Conservation (phyloP, 108 stramenopile genomes). For the Seminavis robusta region DNA sequence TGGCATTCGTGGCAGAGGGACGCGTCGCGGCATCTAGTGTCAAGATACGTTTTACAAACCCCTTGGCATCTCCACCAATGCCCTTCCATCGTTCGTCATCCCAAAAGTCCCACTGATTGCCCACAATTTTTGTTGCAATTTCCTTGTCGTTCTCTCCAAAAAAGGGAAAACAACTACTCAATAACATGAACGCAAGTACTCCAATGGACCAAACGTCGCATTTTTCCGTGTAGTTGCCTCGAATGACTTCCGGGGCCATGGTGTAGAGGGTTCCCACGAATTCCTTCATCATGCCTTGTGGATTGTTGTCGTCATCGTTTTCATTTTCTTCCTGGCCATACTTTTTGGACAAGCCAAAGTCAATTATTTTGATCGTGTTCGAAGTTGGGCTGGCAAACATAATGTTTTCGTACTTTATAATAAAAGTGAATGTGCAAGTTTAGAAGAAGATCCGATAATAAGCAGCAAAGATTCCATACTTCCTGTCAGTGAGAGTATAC, state of each 20-base stretch:
- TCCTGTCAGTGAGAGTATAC: too few species aligned
- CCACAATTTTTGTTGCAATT: conserved; percentile 32
- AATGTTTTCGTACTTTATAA: conserved; percentile 83
- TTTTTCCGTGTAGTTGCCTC: conserved; percentile 64
- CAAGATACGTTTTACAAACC: conserved; percentile 45
- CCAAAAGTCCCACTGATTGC: conserved; percentile 35
- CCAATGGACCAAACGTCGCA: conserved; percentile 82
- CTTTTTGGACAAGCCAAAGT: conserved; percentile 53
- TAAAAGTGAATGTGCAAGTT: background rate
- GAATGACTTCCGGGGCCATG: conserved; percentile 76
- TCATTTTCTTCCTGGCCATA: conserved; percentile 23
- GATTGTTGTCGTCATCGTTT: too few species aligned
- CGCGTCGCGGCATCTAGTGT: conserved; percentile 23
- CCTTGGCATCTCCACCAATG: conserved; percentile 29
- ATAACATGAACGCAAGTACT: conserved; percentile 65
- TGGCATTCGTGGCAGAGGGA: conserved; percentile 37
- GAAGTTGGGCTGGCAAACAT: conserved; percentile 55
- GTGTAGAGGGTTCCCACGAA: conserved; percentile 71
- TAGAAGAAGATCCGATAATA: background rate
- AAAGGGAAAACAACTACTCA: conserved; percentile 63
- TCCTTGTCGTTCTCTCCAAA: conserved; percentile 36
- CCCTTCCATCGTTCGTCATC: conserved; percentile 46
- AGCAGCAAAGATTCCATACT: background rate
- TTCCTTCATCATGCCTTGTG: too few species aligned
- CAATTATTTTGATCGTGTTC: conserved; percentile 63